Percentiles rank a stretch among this genome's conserved stretches.
phyloP scores from a whole-genome alignment of 495 filamentous ascomycete genomes.

The Aspergillus nidulans region DNA sequence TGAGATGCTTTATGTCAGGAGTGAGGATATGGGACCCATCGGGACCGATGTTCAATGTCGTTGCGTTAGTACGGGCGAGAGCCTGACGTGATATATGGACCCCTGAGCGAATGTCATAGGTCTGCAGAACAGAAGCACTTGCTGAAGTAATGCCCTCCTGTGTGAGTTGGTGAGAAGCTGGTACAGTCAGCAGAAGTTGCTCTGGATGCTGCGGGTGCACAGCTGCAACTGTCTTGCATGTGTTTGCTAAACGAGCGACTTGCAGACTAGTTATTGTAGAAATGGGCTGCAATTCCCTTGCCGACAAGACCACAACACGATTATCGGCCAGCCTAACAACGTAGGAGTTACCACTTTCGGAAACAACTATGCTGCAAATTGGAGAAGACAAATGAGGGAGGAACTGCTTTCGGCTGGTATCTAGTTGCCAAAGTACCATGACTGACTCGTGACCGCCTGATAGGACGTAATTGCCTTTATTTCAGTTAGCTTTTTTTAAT shows the following conservation, averaged over 20 bases:
- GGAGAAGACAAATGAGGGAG: constrained; percentile 82
- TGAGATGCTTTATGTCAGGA: constrained; percentile 68
- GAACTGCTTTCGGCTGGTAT: constrained; percentile 72
- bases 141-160: constrained; percentile 25
- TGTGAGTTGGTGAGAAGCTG: constrained; percentile 39
- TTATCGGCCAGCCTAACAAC: constrained; percentile 84
- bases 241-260: constrained; percentile 34
- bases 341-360: constrained; percentile 72
- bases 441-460: constrained; percentile 90
- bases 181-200: constrained; percentile 59
- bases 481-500: constrained; percentile 7
- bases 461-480: constrained; percentile 84
- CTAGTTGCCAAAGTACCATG: constrained; percentile 91
- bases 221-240: constrained; percentile 22
- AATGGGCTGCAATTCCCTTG: constrained; percentile 76
- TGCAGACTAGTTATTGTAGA: constrained; percentile 81
- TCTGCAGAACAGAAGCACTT: constrained; percentile 64
- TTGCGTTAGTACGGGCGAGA: constrained; percentile 79
- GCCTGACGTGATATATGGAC: constrained; percentile 78
- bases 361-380: constrained; percentile 79
- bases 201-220: constrained; percentile 54
- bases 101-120: constrained; percentile 71
- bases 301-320: constrained; percentile 80
- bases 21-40: constrained; percentile 63
- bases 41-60: constrained; percentile 68